Evolutionary conservation across 1,284 basidiomycete species (phyloP).

Genomic region (Ganoderma multipileum): DNA sequence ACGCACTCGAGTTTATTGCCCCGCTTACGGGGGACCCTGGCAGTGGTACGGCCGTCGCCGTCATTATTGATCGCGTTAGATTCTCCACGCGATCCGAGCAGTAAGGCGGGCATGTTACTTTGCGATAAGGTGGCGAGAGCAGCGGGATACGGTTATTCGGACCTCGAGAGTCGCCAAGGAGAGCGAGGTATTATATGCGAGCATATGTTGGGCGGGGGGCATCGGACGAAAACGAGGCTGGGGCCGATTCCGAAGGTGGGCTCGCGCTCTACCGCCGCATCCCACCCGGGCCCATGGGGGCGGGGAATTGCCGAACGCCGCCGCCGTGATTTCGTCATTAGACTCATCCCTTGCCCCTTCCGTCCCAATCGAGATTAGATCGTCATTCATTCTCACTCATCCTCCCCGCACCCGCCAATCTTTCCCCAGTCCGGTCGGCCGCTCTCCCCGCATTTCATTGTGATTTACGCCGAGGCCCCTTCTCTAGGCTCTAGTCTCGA

Average conservation of each 20-base stretch:
- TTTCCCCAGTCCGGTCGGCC: neutral
- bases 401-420: conserved; percentile 5
- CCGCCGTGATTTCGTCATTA: conserved; percentile 21
- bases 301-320: neutral
- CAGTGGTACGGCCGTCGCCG: conserved; percentile 15
- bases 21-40: conserved; percentile 28
- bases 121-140: neutral
- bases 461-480: neutral
- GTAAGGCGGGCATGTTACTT: conserved; percentile 24
- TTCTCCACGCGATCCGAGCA: conserved; percentile 26
- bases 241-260: neutral
- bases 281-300: neutral
- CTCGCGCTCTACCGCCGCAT: conserved; percentile 31
- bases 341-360: conserved; percentile 11
- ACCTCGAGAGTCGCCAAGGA: neutral
- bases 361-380: conserved; percentile 29
- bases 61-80: conserved; percentile 16
- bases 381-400: conserved; percentile 2
- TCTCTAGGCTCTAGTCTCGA: neutral
- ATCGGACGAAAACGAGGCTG: conserved; percentile 2
- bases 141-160: neutral
- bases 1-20: conserved; percentile 33
- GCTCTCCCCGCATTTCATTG: neutral
- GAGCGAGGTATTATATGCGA: conserved; percentile 12
- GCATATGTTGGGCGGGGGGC: conserved; percentile 9